Evolutionary conservation across 192 early-diverging fungal genomes (phyloP).

Genomic region (Backusella mclennaniae): DNA sequence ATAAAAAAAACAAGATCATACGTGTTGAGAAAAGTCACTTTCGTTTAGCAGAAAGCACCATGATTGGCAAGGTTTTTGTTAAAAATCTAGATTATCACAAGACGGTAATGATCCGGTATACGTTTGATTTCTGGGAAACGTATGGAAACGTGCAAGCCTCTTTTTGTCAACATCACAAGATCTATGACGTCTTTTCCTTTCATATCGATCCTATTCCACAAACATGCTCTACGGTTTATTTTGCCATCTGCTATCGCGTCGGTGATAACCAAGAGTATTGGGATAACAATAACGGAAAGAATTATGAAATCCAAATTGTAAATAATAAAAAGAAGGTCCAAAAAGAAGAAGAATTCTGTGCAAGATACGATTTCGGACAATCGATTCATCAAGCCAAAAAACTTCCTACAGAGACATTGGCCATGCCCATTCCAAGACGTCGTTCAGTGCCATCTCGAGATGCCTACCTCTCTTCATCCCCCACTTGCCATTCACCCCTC

Average conservation of each 20-base stretch:
- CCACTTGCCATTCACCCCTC: constrained; percentile 2
- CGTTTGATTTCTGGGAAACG: constrained; percentile 79
- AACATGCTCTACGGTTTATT: constrained; percentile 46
- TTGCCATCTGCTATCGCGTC: constrained; percentile 70
- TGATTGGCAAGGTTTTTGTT: constrained; percentile 66
- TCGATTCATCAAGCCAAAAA: constrained; percentile 9
- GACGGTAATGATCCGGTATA: constrained; percentile 70
- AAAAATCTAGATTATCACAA: constrained; percentile 89
- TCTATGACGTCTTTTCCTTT: constrained; percentile 68
- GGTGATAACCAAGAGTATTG: constrained; percentile 67
- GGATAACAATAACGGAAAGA: constrained; percentile 90
- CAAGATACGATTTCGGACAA: constrained; percentile 30
- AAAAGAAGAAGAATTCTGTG: constrained; percentile 7
- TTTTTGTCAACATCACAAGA: constrained; percentile 55
- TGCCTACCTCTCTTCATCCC: constrained; percentile 8
- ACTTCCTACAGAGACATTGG: not conserved
- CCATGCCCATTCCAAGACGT: constrained; percentile 2
- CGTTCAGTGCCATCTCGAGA: not conserved
- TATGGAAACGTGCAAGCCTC: constrained; percentile 60
- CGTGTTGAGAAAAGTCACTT: not conserved
- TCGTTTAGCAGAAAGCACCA: not conserved
- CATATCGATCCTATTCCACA: constrained; percentile 17
- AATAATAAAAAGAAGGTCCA: not conserved
- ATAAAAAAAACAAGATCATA: constrained; percentile 11
- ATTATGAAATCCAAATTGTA: constrained; percentile 67